These are phyloP conservation scores for Chaetomium sp. DNA, from an alignment of 2,329 filamentous ascomycete genomes.

Conservation along the genomic window DNA sequence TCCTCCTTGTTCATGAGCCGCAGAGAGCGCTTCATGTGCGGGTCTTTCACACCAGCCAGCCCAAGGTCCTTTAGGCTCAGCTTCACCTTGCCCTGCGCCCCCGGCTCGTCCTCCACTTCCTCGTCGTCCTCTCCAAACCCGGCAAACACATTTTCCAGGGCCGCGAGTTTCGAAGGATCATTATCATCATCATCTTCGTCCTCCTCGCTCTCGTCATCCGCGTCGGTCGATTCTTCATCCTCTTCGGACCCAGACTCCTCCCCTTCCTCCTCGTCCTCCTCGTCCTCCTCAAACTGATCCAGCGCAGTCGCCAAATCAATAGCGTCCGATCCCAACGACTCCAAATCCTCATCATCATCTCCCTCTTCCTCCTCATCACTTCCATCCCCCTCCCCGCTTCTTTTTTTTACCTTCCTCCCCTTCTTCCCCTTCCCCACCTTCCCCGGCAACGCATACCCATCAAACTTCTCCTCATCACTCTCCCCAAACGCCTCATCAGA, in stretches of 20 bases:
- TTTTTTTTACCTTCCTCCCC: conserved; percentile 30
- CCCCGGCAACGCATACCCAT: conserved; percentile 63
- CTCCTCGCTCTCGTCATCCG: conserved; percentile 29
- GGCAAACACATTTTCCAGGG: conserved; percentile 62
- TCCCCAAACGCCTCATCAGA: conserved; percentile 78
- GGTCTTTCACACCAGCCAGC: conserved; percentile 64
- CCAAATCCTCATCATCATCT: conserved; percentile 53
- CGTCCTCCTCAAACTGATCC: conserved; percentile 48
- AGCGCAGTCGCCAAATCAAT: conserved; percentile 53
- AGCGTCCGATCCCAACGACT: conserved; percentile 53
- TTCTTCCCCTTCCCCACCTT: conserved; percentile 65
- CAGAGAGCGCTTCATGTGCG: conserved; percentile 68
- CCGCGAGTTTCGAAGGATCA: conserved; percentile 53
- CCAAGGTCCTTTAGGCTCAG: conserved; percentile 70
- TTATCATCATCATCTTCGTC: conserved; percentile 33
- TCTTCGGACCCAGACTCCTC: conserved; percentile 40
- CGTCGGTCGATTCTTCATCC: conserved; percentile 36
- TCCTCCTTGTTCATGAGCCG: conserved; percentile 65
- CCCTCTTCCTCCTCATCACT: conserved; percentile 43
- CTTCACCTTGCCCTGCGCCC: conserved; percentile 53
- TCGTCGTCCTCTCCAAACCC: conserved; percentile 60
- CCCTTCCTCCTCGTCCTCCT: conserved; percentile 41
- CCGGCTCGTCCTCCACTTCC: conserved; percentile 36
- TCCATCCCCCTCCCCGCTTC: conserved; percentile 27
- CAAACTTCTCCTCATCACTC: conserved; percentile 77